Percentiles rank a stretch among this genome's conserved stretches.
phyloP scores from a whole-genome alignment of 1,139 yeast species.

The Pneumocystis sp. region DNA sequence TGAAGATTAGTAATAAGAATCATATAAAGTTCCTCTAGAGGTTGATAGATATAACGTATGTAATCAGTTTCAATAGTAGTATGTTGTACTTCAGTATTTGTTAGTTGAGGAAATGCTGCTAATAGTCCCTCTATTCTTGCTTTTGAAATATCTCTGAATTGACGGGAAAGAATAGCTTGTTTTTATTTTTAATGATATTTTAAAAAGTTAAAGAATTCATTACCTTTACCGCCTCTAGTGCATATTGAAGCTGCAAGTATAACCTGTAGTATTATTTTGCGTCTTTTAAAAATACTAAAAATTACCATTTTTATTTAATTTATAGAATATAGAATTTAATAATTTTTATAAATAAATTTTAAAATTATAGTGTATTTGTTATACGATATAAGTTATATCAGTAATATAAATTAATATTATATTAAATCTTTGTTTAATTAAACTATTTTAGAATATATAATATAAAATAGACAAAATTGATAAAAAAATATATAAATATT shows the following conservation, averaged over 20 bases:
- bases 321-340: not conserved
- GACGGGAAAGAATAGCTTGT: conserved; percentile 70
- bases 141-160: conserved; percentile 70
- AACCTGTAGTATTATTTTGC: conserved; percentile 28
- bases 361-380: too few species aligned
- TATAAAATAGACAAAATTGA: not conserved
- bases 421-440: too few species aligned
- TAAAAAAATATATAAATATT: not conserved
- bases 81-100: conserved; percentile 54
- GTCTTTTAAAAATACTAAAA: not conserved
- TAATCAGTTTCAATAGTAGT: conserved; percentile 89
- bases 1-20: conserved; percentile 82
- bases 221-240: conserved; percentile 71
- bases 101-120: conserved; percentile 70
- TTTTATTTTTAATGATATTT: not conserved
- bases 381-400: too few species aligned
- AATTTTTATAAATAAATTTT: not conserved
- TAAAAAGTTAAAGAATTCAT: not conserved
- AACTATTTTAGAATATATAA: not conserved
- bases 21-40: conserved; percentile 85
- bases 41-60: conserved; percentile 89
- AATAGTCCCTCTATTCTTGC: conserved; percentile 77
- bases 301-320: not conserved
- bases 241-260: conserved; percentile 91
- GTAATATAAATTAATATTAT: too few species aligned